These are phyloP conservation scores for Globisporangium apiculatum DNA, from an alignment of 352 stramenopile genomes.

Conservation along the genomic window DNA sequence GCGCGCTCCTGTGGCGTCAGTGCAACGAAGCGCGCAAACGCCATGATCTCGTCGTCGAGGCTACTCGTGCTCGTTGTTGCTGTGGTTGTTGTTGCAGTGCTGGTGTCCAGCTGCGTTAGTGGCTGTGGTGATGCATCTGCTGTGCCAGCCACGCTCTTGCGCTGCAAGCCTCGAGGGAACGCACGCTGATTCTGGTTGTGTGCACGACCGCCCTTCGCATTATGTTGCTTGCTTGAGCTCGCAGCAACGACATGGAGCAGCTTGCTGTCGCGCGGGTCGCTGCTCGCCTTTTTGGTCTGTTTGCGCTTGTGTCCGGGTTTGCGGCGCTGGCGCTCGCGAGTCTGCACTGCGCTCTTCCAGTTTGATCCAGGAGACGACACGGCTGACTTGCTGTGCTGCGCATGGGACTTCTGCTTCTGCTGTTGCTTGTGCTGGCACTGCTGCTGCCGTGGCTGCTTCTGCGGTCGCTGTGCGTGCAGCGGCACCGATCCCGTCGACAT, in stretches of 20 bases:
- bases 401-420: background rate
- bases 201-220: background rate
- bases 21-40: conserved; percentile 36
- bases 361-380: background rate
- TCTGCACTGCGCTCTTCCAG: conserved; percentile 6
- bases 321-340: background rate
- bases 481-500: no score
- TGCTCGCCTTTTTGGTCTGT: conserved; percentile 8
- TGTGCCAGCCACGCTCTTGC: no score
- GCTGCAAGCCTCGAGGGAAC: conserved; percentile 2
- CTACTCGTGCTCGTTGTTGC: background rate
- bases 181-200: background rate
- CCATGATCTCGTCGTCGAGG: conserved; percentile 38
- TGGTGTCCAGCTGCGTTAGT: background rate
- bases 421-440: background rate
- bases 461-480: background rate
- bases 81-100: background rate
- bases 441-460: background rate
- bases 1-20: conserved; percentile 34
- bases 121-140: background rate
- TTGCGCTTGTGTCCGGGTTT: conserved; percentile 4
- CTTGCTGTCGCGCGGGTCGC: conserved; percentile 7
- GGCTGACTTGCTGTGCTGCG: background rate
- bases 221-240: conserved; percentile 2
- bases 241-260: background rate